Evolutionary conservation across 306 rosid genomes (phyloP).

Genomic region (Inga leiocalycina): DNA sequence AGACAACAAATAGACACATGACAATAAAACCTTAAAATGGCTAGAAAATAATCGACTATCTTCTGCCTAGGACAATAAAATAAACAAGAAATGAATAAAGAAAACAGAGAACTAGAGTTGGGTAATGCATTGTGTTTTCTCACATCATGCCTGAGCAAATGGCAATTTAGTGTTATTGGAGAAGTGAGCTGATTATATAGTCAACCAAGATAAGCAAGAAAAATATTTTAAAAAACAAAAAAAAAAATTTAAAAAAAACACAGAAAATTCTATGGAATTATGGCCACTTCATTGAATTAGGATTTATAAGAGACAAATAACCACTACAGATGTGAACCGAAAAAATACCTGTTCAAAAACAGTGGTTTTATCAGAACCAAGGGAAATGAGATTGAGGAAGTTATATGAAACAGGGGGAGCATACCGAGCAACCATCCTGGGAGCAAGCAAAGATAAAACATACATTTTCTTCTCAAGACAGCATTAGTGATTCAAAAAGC

Average conservation of each 20-base stretch:
- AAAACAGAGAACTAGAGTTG: neutral
- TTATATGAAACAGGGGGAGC: slow-evolving; percentile 97
- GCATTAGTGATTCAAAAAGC: slow-evolving; percentile 19
- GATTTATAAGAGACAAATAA: slow-evolving; percentile 18
- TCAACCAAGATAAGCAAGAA: neutral
- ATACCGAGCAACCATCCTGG: slow-evolving; percentile 97
- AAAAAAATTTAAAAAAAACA: too few species aligned
- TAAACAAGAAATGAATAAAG: neutral
- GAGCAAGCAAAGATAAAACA: slow-evolving; percentile 32
- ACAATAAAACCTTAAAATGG: neutral
- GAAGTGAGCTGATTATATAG: slow-evolving; percentile 13
- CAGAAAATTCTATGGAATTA: slow-evolving; percentile 9
- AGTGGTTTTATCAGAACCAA: slow-evolving; percentile 52
- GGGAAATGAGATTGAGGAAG: slow-evolving; percentile 88
- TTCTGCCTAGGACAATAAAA: neutral
- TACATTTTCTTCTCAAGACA: slow-evolving; percentile 16
- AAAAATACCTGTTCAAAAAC: slow-evolving; percentile 78
- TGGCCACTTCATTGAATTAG: slow-evolving; percentile 17
- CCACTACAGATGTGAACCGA: neutral
- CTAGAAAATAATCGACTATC: neutral
- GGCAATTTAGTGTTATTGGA: neutral
- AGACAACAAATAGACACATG: neutral
- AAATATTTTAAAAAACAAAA: neutral
- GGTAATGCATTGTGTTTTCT: neutral
- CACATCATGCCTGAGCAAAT: neutral